Conservation (phyloP, 208 protist species). For the Acanthamoeba sp. region DNA sequence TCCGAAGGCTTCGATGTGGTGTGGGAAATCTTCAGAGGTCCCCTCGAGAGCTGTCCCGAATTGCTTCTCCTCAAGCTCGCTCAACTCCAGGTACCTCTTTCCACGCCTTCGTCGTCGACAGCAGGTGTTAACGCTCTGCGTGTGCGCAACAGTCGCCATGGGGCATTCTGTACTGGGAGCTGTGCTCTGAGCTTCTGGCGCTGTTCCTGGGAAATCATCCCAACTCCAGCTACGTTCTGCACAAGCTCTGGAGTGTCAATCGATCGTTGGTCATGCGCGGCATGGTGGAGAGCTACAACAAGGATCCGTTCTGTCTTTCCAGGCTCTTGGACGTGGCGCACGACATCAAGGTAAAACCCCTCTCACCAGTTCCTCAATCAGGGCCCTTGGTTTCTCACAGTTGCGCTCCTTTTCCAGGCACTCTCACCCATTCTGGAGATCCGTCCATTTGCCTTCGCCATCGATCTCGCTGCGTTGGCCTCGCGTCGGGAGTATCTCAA, state of each 20-base stretch:
- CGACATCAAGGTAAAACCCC: slow-evolving; percentile 80
- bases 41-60: slow-evolving; percentile 87
- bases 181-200: slow-evolving; percentile 77
- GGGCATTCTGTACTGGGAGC: slow-evolving; percentile 80
- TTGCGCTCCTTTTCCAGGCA: slow-evolving; percentile 12
- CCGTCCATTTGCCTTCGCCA: slow-evolving; percentile 85
- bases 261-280: slow-evolving; percentile 81
- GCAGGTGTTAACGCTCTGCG: background rate
- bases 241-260: slow-evolving; percentile 84
- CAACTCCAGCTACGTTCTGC: slow-evolving; percentile 79
- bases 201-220: slow-evolving; percentile 77
- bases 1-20: slow-evolving; percentile 75
- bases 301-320: slow-evolving; percentile 82
- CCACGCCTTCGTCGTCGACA: background rate
- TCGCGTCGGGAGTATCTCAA: slow-evolving; percentile 87
- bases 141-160: slow-evolving; percentile 64
- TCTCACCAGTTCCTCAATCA: no score
- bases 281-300: slow-evolving; percentile 84
- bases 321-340: slow-evolving; percentile 89
- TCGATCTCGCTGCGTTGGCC: slow-evolving; percentile 89
- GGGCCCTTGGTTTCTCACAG: background rate
- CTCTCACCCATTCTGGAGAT: slow-evolving; percentile 83
- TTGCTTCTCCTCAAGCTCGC: slow-evolving; percentile 84
- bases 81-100: slow-evolving; percentile 45
- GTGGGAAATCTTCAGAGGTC: slow-evolving; percentile 84